A percentile compares a stretch with the other conserved stretches of the same genome.
Evolutionary conservation across 1,139 yeast genomes (phyloP).

Genomic region (Diutina neorugosa): DNA sequence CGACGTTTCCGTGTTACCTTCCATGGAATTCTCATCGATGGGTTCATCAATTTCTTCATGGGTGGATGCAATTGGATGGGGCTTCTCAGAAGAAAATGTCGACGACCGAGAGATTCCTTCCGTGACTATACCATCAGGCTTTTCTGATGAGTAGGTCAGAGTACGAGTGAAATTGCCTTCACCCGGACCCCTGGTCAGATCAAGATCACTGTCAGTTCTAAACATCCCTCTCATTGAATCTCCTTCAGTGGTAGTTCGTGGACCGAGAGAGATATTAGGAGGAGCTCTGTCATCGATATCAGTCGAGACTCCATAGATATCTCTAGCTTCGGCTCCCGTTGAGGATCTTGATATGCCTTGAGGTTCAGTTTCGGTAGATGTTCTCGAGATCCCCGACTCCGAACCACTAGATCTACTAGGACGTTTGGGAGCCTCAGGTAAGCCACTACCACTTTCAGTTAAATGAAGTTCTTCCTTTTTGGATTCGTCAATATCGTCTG

Average conservation of each 20-base stretch:
- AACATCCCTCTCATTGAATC: background rate
- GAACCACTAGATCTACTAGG: background rate
- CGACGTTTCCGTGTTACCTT: background rate
- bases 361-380: too few relatives aligned
- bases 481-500: too few relatives aligned
- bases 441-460: background rate
- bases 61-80: background rate
- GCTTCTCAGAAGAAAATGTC: background rate
- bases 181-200: background rate
- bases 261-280: background rate
- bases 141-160: background rate
- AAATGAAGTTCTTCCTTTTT: background rate
- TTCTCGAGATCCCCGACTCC: too few relatives aligned
- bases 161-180: background rate
- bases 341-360: too few relatives aligned
- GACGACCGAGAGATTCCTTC: background rate
- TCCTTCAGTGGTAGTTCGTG: background rate
- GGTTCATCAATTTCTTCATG: background rate
- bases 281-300: background rate
- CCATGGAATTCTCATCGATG: background rate
- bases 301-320: too few relatives aligned
- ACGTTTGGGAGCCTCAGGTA: background rate
- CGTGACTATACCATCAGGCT: background rate
- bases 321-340: too few relatives aligned
- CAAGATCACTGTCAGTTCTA: background rate